Evolutionary conservation across 2,329 filamentous ascomycete species (phyloP).

Genomic region (Lasiodiplodia gonubiensis): DNA sequence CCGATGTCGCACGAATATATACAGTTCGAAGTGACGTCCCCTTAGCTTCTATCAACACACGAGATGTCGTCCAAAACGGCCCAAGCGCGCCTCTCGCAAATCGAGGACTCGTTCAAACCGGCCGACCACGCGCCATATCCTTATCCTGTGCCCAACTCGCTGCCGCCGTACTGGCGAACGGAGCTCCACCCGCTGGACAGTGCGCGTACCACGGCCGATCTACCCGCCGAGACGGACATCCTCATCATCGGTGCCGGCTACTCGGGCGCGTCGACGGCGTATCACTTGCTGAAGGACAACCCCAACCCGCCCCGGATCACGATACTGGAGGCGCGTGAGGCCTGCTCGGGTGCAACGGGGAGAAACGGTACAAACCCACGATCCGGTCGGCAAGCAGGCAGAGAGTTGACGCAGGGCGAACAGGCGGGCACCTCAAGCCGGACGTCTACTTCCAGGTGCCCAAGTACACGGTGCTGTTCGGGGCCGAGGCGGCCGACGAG

Average conservation of each 20-base stretch:
- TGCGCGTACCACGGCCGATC: slow-evolving; percentile 37
- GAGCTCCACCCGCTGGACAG: slow-evolving; percentile 38
- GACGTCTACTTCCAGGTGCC: slow-evolving; percentile 45
- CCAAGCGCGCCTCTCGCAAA: slow-evolving; percentile 9
- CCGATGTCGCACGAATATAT: slow-evolving; percentile 26
- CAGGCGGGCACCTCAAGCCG: slow-evolving; percentile 33
- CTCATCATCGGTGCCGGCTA: slow-evolving; percentile 45
- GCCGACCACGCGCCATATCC: slow-evolving; percentile 26
- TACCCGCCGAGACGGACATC: slow-evolving; percentile 41
- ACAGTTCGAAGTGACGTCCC: not conserved
- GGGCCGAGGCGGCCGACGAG: slow-evolving; percentile 27
- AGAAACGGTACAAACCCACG: slow-evolving; percentile 42
- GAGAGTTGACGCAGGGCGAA: not conserved
- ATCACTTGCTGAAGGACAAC: slow-evolving; percentile 36
- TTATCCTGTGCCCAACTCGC: slow-evolving; percentile 40
- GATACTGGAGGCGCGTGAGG: slow-evolving; percentile 36
- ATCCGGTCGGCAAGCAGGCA: not conserved
- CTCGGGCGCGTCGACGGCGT: slow-evolving; percentile 41
- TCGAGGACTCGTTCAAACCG: not conserved
- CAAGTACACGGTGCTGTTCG: slow-evolving; percentile 27
- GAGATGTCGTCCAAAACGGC: not conserved
- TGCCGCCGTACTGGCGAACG: slow-evolving; percentile 46
- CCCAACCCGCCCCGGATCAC: slow-evolving; percentile 31
- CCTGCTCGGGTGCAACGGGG: slow-evolving; percentile 37
- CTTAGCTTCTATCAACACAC: not conserved